These are phyloP conservation scores for Kuraishia floccosa DNA, from an alignment of 805 yeast species.

Conservation along the genomic window DNA sequence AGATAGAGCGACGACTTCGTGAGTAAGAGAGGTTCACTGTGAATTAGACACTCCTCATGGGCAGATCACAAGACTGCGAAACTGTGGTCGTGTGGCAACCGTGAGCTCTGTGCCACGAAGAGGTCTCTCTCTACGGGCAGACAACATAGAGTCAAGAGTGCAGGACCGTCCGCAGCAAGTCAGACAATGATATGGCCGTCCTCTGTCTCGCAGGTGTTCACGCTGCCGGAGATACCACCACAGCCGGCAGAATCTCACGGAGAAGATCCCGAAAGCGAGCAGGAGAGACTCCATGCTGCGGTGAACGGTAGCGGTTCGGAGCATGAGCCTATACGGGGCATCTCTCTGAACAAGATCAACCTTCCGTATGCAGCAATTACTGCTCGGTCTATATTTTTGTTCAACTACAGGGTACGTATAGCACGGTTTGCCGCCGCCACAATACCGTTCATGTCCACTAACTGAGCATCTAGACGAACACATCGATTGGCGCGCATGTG, in stretches of 20 bases:
- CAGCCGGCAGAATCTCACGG: too few relatives aligned
- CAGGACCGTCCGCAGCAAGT: too few relatives aligned
- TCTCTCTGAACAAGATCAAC: constrained; percentile 14
- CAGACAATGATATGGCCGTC: constrained; percentile 22
- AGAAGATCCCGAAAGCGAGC: too few relatives aligned
- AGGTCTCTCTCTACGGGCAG: too few relatives aligned
- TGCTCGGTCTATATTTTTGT: constrained; percentile 23
- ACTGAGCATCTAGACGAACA: constrained; percentile 18
- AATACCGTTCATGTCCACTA: too few relatives aligned
- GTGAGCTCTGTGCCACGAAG: too few relatives aligned
- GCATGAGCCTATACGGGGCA: constrained; percentile 11
- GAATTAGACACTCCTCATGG: neutral
- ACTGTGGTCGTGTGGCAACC: too few relatives aligned
- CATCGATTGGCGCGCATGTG: constrained; percentile 36
- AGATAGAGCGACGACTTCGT: too few relatives aligned
- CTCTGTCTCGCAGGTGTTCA: constrained; percentile 11
- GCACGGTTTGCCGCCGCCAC: too few relatives aligned
- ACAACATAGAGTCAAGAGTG: too few relatives aligned
- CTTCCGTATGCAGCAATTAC: constrained; percentile 23
- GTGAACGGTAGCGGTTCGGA: neutral
- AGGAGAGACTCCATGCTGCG: neutral
- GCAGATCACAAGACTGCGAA: too few relatives aligned
- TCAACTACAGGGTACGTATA: constrained; percentile 17
- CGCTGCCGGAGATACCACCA: constrained; percentile 14
- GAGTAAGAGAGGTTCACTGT: neutral